A percentile compares a stretch with the other conserved stretches of the same genome.
Conservation (phyloP, 495 filamentous ascomycete genomes). For the Xylaria flabelliformis region DNA sequence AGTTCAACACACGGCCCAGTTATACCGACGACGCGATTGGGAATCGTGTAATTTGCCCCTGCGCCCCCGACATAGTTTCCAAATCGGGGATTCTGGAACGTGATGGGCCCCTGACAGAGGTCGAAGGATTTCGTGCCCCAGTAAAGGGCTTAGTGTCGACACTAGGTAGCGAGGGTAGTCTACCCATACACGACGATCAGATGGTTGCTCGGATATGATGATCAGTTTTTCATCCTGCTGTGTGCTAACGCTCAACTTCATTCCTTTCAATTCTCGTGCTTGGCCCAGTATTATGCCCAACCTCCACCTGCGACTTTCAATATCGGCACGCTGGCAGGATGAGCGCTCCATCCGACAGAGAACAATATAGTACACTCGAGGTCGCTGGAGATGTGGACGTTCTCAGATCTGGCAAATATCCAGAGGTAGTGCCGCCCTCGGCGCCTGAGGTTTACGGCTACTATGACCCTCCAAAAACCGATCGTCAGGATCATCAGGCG, state of each 20-base stretch:
- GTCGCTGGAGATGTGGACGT: constrained; percentile 31
- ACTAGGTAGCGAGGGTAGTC: not conserved
- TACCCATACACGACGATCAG: not conserved
- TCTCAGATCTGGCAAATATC: constrained; percentile 25
- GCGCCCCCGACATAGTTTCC: not conserved
- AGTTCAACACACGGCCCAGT: not conserved
- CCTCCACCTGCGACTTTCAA: constrained; percentile 8
- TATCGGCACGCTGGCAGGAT: constrained; percentile 28
- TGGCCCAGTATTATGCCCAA: constrained; percentile 18
- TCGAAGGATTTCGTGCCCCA: not conserved
- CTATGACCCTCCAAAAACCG: constrained; percentile 14
- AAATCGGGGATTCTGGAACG: not conserved
- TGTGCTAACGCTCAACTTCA: constrained; percentile 6
- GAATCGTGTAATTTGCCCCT: not conserved
- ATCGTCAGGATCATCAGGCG: not conserved
- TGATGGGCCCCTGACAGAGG: not conserved
- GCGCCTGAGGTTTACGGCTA: constrained; percentile 15
- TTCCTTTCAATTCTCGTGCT: not conserved
- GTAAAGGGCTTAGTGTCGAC: not conserved
- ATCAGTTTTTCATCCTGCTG: not conserved
- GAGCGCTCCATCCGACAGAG: constrained; percentile 32
- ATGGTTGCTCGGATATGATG: constrained; percentile 5
- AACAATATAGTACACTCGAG: constrained; percentile 40
- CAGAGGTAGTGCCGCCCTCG: constrained; percentile 20
- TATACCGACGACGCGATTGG: not conserved